phyloP scores from a whole-genome alignment of 345 rosid genomes.

The Syzygium jambos region DNA sequence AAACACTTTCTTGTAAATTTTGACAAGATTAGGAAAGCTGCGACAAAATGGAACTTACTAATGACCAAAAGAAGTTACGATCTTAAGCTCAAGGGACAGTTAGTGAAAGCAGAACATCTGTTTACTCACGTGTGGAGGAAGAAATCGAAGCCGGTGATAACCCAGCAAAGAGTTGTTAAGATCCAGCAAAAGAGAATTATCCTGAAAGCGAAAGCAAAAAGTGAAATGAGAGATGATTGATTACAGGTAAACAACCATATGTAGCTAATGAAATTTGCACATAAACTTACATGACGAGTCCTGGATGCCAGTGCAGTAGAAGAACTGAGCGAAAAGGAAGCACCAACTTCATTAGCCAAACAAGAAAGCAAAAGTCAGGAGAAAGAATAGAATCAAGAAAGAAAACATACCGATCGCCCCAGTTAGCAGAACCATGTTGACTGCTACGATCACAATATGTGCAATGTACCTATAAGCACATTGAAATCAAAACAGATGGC shows the following conservation, averaged over 20 bases:
- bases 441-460: conserved; percentile 30
- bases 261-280: not conserved
- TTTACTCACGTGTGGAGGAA: conserved; percentile 51
- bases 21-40: not conserved
- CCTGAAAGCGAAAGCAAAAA: conserved; percentile 20
- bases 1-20: not conserved
- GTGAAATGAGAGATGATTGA: not conserved
- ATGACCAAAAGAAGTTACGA: not conserved
- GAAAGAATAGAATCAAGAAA: not conserved
- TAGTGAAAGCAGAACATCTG: not conserved
- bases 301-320: conserved; percentile 58
- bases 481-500: not conserved
- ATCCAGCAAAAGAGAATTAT: conserved; percentile 62
- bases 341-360: not conserved
- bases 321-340: conserved; percentile 29
- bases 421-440: conserved; percentile 38
- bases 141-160: conserved; percentile 56
- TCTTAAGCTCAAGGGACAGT: not conserved
- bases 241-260: not conserved
- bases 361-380: not conserved
- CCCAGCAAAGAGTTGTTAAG: conserved; percentile 49
- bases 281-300: conserved; percentile 43
- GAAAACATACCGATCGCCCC: conserved; percentile 38
- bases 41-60: not conserved
- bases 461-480: conserved; percentile 23